phyloP scores from a whole-genome alignment of 371 early-diverging fungal genomes.

The Choanephora cucurbitarum region DNA sequence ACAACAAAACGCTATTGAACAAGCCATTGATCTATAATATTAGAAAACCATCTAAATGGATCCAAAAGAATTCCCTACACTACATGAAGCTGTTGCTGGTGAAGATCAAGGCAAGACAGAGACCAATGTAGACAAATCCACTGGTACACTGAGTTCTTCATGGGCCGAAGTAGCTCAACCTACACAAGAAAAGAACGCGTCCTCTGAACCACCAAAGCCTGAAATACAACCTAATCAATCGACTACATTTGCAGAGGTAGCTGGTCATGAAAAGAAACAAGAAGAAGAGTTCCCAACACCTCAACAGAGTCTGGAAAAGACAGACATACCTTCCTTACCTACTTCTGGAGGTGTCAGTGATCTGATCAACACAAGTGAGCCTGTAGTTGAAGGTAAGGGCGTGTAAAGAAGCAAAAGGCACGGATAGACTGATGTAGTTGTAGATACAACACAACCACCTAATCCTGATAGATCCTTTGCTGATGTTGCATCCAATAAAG shows the following conservation, averaged over 20 bases:
- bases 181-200: slow-evolving; percentile 5
- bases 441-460: slow-evolving; percentile 34
- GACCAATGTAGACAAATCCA: slow-evolving; percentile 2
- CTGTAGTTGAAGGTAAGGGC: slow-evolving; percentile 3
- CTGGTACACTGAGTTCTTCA: slow-evolving; percentile 19
- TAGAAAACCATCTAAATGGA: slow-evolving; percentile 13
- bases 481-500: slow-evolving; percentile 38
- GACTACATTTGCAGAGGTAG: slow-evolving; percentile 29
- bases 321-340: slow-evolving; percentile 10
- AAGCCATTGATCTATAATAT: too few relatives aligned
- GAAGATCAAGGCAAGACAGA: not conserved
- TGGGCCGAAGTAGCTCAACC: slow-evolving; percentile 36
- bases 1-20: too few relatives aligned
- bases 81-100: slow-evolving; percentile 16
- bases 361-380: slow-evolving; percentile 12
- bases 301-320: slow-evolving; percentile 19
- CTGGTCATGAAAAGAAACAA: slow-evolving; percentile 25
- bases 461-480: slow-evolving; percentile 48
- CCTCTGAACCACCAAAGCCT: not conserved
- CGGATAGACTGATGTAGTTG: not conserved
- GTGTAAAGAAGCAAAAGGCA: not conserved
- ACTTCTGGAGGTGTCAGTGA: slow-evolving; percentile 39
- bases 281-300: slow-evolving; percentile 40
- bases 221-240: not conserved
- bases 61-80: slow-evolving; percentile 25